These are phyloP conservation scores for Plicaturopsis crispa DNA, from an alignment of 768 basidiomycete genomes.

Conservation along the genomic window DNA sequence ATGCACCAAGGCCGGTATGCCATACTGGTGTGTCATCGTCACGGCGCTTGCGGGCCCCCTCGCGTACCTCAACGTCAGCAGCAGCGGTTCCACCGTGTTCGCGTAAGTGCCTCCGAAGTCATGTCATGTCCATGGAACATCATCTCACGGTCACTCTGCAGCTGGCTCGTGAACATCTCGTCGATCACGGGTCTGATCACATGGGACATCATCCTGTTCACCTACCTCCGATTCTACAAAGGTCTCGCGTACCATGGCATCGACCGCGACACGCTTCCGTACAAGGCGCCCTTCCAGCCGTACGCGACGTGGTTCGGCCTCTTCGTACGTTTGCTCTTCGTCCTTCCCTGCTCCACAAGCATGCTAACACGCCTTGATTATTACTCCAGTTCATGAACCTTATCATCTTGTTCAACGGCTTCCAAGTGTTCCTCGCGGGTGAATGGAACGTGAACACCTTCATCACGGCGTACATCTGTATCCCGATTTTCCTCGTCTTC, in stretches of 20 bases:
- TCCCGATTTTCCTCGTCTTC: constrained; percentile 10
- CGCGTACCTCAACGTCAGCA: background rate
- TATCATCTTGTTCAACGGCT: constrained; percentile 14
- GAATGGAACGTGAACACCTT: constrained; percentile 9
- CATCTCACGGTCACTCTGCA: too few relatives aligned
- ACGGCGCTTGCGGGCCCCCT: background rate
- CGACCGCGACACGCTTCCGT: constrained; percentile 39
- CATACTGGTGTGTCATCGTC: background rate
- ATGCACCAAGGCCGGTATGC: background rate
- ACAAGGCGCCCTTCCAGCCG: constrained; percentile 30
- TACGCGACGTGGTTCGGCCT: constrained; percentile 23
- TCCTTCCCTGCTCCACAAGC: too few relatives aligned
- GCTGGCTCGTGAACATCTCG: background rate
- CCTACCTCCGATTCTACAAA: constrained; percentile 37
- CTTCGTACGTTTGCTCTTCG: too few relatives aligned
- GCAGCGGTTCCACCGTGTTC: background rate
- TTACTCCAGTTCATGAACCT: constrained; percentile 3
- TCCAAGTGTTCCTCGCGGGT: constrained; percentile 11
- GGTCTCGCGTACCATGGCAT: constrained; percentile 44
- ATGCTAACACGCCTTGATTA: too few relatives aligned
- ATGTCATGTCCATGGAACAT: too few relatives aligned
- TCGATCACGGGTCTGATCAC: constrained; percentile 28
- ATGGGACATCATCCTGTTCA: constrained; percentile 36
- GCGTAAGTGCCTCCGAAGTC: background rate
- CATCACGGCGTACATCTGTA: constrained; percentile 13